Conservation (phyloP, 2,329 filamentous ascomycete genomes). For the Colletotrichum eleusines region DNA sequence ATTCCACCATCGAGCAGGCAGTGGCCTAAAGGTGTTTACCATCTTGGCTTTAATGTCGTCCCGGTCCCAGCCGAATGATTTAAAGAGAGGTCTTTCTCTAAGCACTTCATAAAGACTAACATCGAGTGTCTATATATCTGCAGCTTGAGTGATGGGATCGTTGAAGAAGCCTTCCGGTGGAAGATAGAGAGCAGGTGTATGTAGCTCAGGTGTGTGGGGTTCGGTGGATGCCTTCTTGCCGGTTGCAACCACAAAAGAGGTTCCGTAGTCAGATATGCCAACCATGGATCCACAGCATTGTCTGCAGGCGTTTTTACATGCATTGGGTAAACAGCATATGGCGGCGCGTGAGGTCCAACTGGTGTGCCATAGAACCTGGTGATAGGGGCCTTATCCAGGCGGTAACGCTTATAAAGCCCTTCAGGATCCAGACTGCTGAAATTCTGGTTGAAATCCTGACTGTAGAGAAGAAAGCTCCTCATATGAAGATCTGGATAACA, state of each 20-base stretch:
- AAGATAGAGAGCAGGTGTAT: slow-evolving; percentile 43
- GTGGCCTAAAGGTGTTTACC: slow-evolving; percentile 43
- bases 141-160: slow-evolving; percentile 44
- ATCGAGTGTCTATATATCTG: slow-evolving; percentile 45
- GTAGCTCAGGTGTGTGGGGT: slow-evolving; percentile 33
- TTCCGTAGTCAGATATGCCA: slow-evolving; percentile 43
- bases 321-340: too few relatives aligned
- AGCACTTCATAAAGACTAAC: slow-evolving; percentile 45
- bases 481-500: too few relatives aligned
- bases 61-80: slow-evolving; percentile 42
- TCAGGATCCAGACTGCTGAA: too few relatives aligned
- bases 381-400: too few relatives aligned
- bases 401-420: too few relatives aligned
- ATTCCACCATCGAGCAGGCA: slow-evolving; percentile 44
- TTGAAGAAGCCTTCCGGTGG: slow-evolving; percentile 45
- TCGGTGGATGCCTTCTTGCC: background rate
- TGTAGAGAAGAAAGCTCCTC: too few relatives aligned
- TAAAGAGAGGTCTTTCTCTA: slow-evolving; percentile 44
- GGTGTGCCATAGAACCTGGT: too few relatives aligned
- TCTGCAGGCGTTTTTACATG: too few relatives aligned
- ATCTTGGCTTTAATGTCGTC: slow-evolving; percentile 45
- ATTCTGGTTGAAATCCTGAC: too few relatives aligned
- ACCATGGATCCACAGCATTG: too few relatives aligned
- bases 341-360: too few relatives aligned
- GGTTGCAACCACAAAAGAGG: slow-evolving; percentile 42